Evolutionary conservation across 352 stramenopile species (phyloP).

Genomic region (Pythium myriotylum): DNA sequence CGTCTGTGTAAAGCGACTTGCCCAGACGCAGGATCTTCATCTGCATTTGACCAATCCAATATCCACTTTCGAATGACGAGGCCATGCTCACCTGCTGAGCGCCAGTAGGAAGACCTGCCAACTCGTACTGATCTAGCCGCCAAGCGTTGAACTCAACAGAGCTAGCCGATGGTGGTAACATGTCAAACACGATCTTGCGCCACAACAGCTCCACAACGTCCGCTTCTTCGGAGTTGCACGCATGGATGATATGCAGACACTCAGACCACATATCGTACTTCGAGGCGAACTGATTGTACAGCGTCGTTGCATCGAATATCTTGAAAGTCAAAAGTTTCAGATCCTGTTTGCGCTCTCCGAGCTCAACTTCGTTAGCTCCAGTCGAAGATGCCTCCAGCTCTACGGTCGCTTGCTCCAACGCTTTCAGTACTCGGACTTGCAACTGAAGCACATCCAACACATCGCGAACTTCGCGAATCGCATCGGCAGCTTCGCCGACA

Average conservation of each 20-base stretch:
- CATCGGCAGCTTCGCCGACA: constrained; percentile 65
- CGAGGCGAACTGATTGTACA: constrained; percentile 87
- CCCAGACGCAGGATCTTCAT: constrained; percentile 73
- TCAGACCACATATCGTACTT: constrained; percentile 90
- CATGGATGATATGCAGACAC: constrained; percentile 85
- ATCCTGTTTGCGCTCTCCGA: constrained; percentile 56
- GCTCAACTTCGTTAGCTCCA: constrained; percentile 42
- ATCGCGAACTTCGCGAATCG: constrained; percentile 79
- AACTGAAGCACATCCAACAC: constrained; percentile 83
- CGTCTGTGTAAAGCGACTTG: constrained; percentile 73
- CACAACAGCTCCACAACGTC: constrained; percentile 69
- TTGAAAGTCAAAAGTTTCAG: constrained; percentile 74
- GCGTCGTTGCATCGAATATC: constrained; percentile 73
- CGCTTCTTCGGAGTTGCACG: constrained; percentile 81
- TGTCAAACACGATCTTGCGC: constrained; percentile 77
- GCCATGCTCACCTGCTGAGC: constrained; percentile 17
- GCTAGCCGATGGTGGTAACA: constrained; percentile 62
- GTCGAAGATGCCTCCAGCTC: constrained; percentile 54
- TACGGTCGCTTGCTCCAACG: constrained; percentile 67
- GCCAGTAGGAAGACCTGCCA: constrained; percentile 44
- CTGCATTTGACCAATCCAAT: constrained; percentile 84
- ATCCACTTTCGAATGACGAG: constrained; percentile 70
- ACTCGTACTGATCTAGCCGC: constrained; percentile 67
- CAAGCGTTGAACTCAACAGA: constrained; percentile 75
- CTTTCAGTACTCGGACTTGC: constrained; percentile 81